Evolutionary conservation across 2,329 filamentous ascomycete species (phyloP).

Genomic region (Ambrosiella xylebori): DNA sequence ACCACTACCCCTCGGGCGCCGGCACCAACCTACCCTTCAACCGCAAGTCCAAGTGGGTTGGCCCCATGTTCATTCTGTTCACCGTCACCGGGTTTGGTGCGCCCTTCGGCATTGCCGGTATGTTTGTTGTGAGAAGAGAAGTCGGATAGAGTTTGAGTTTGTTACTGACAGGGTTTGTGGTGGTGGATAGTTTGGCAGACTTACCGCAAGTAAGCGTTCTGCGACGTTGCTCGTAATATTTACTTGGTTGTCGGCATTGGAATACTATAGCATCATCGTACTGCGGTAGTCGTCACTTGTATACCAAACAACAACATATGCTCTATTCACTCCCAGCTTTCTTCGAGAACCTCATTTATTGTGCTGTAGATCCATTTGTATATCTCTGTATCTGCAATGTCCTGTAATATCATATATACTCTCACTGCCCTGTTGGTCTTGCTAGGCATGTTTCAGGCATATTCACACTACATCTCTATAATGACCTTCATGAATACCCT

Average conservation of each 20-base stretch:
- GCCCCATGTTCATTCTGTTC: constrained; percentile 66
- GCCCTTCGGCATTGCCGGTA: constrained; percentile 47
- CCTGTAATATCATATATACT: background rate
- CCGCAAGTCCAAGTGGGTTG: constrained; percentile 75
- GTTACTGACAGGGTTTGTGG: background rate
- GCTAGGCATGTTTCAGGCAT: background rate
- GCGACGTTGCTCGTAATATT: background rate
- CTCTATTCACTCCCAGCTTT: background rate
- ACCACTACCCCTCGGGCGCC: constrained; percentile 96
- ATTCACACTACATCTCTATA: background rate
- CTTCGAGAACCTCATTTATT: background rate
- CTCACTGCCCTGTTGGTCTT: background rate
- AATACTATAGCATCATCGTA: background rate
- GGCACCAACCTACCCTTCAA: constrained; percentile 96
- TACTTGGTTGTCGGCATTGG: background rate
- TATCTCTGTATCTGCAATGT: background rate
- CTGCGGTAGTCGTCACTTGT: constrained; percentile 3
- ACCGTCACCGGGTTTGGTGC: constrained; percentile 36
- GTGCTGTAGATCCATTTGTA: background rate
- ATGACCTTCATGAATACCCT: background rate
- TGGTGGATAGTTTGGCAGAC: constrained; percentile 30
- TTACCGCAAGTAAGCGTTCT: constrained; percentile 22
- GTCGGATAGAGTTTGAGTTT: background rate
- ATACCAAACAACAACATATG: constrained; percentile 1
- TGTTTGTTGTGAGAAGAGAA: constrained; percentile 19